Evolutionary conservation across 495 filamentous ascomycete species (phyloP), one percentile per base, ranked within the genome.

Genomic region (Penicillium cosmopolitanum): DNA sequence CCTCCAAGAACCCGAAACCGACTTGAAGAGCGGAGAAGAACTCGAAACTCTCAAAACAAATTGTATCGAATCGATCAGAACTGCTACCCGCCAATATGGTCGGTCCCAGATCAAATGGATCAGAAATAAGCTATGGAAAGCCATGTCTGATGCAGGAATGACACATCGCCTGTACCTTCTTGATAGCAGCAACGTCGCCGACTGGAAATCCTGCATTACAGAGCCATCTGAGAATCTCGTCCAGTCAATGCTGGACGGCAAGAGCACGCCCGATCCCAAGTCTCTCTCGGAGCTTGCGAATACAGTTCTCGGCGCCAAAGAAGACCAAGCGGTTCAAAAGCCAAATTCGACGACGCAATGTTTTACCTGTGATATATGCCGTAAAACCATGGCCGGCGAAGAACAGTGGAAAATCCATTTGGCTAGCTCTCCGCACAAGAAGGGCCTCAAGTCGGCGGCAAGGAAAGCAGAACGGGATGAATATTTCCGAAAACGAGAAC

Each of bases 101-200:
- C 88, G 84, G 54, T 83, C 85, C 0, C 96, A 99, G 71, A 68
- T 89, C 15, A 80, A 87, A 58, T 99, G 93, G 92, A 92, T 98
- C 50, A 85, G 89, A 33, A 87, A 87, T 58, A 95, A 95, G 61
- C 78, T 96, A 19, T 77, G 94, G 42, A 78, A 80, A 35, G 83
- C 87, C 1, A 77, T 97, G 12, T 60, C 73, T 43, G 78, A 82
- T 13, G 75, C 79, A 15, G 72, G 74, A 9, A 75, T 79, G 33
- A 78, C 78, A 18, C 65, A 83, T 33, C 78, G 76, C 47, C 70
- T 96, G 0, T 96, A 88, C 67, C 69, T 96, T 8, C 73, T 97
- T 0, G 89, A 97, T 70, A 89, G 86, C 48, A 88, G 86, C 9
- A 79, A 92, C 57, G 68, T 85, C 35, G 54, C 73, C 0, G 51